A percentile compares a stretch with the other conserved stretches of the same genome.
phyloP scores from a whole-genome alignment of 1,284 basidiomycete species.

The Apiotrichum sp. region DNA sequence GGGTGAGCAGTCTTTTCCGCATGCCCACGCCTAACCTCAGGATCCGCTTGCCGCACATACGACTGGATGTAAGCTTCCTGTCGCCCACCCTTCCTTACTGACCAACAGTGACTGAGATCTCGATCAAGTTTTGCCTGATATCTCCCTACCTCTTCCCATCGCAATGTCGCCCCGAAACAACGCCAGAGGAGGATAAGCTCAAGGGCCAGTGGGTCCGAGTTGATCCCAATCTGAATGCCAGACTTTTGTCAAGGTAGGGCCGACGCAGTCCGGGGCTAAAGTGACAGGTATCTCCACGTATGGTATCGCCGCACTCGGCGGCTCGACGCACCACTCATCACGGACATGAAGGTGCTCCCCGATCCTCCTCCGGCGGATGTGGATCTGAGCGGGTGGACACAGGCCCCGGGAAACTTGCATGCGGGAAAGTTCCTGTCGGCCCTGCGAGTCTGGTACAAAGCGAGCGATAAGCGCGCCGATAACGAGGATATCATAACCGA shows the following conservation, averaged over 20 bases:
- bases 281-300: constrained; percentile 54
- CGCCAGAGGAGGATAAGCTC: constrained; percentile 64
- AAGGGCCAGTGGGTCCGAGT: constrained; percentile 86
- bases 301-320: constrained; percentile 79
- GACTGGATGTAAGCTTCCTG: constrained; percentile 56
- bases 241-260: no score
- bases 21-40: constrained; percentile 16
- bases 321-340: constrained; percentile 41
- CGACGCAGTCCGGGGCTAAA: neutral
- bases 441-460: constrained; percentile 67
- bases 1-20: constrained; percentile 49
- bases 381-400: constrained; percentile 32
- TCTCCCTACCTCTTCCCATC: constrained; percentile 54
- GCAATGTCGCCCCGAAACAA: constrained; percentile 64
- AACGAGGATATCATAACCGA: constrained; percentile 66
- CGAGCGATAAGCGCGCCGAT: constrained; percentile 2
- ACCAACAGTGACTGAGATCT: constrained; percentile 62
- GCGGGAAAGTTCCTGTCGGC: constrained; percentile 48
- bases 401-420: constrained; percentile 37
- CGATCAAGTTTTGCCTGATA: constrained; percentile 63
- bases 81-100: no score
- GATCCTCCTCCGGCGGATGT: constrained; percentile 28
- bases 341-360: constrained; percentile 30
- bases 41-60: constrained; percentile 68
- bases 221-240: constrained; percentile 61